Percentiles rank a stretch among this genome's conserved stretches.
phyloP scores from a whole-genome alignment of 805 yeast genomes.

The Wickerhamomyces chambardii region DNA sequence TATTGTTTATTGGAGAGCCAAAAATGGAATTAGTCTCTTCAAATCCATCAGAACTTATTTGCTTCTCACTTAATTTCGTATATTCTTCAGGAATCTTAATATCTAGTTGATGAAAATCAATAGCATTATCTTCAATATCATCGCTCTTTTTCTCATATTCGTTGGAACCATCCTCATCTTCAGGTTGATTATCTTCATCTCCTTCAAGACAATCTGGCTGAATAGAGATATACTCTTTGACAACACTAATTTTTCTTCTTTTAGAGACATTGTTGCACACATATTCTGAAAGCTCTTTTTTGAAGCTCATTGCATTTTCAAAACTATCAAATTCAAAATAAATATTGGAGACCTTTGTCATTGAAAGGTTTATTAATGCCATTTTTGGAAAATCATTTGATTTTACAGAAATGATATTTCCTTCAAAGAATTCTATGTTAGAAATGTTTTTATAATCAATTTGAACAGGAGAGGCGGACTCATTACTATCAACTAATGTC shows the following conservation, averaged over 20 bases:
- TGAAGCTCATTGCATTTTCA: neutral
- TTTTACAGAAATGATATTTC: slow-evolving; percentile 1
- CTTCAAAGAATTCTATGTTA: neutral
- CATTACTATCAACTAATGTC: slow-evolving; percentile 9
- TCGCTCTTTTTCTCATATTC: neutral
- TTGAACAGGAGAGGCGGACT: slow-evolving; percentile 12
- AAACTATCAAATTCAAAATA: slow-evolving; percentile 2
- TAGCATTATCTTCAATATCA: neutral
- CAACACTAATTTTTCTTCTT: slow-evolving; percentile 23
- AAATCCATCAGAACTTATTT: slow-evolving; percentile 1
- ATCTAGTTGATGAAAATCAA: too few species aligned
- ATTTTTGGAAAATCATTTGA: slow-evolving; percentile 4
- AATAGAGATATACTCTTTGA: slow-evolving; percentile 16
- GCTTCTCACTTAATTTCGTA: too few species aligned
- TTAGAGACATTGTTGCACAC: slow-evolving; percentile 1
- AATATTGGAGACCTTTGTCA: slow-evolving; percentile 2
- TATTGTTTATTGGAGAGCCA: slow-evolving; percentile 6
- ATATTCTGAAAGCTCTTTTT: neutral
- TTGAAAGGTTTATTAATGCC: slow-evolving; percentile 4
- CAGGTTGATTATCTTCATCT: slow-evolving; percentile 2
- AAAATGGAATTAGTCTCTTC: slow-evolving; percentile 7
- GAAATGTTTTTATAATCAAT: slow-evolving; percentile 5
- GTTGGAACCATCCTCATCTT: neutral
- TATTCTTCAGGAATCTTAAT: too few species aligned
- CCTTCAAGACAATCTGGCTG: slow-evolving; percentile 5